Conservation (phyloP, 352 stramenopile species). For the Hyaloperonospora arabidopsidis region DNA sequence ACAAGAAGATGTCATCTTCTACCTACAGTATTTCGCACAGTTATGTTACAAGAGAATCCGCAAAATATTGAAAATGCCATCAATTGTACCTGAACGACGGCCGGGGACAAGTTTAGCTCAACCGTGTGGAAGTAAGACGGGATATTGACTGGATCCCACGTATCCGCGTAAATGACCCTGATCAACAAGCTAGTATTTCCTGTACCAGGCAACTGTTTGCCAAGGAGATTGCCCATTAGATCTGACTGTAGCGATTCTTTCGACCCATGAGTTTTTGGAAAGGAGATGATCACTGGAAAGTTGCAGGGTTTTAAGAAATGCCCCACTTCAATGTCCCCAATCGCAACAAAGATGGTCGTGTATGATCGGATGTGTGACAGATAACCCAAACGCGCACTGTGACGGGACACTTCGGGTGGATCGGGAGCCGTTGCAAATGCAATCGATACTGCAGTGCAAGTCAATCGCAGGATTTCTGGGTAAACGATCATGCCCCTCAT, state of each 20-base stretch:
- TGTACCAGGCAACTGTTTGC: constrained; percentile 32
- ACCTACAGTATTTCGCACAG: constrained; percentile 22
- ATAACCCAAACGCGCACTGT: constrained; percentile 51
- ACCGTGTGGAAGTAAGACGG: constrained; percentile 65
- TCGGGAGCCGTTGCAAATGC: constrained; percentile 44
- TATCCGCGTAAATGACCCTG: constrained; percentile 53
- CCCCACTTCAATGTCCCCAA: constrained; percentile 50
- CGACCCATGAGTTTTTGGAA: constrained; percentile 23
- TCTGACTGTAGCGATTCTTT: constrained; percentile 33
- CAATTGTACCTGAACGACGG: constrained; percentile 53
- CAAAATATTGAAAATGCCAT: not conserved
- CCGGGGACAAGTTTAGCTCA: constrained; percentile 46
- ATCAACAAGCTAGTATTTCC: constrained; percentile 27
- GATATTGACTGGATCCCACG: constrained; percentile 34
- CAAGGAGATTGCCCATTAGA: constrained; percentile 32
- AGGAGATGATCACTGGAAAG: constrained; percentile 62
- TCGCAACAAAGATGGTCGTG: constrained; percentile 39
- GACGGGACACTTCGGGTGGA: constrained; percentile 40
- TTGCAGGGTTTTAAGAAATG: constrained; percentile 70
- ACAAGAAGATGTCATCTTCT: constrained; percentile 48
- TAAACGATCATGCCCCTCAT: constrained; percentile 37
- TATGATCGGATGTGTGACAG: constrained; percentile 59
- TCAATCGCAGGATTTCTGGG: constrained; percentile 47
- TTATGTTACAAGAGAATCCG: not conserved
- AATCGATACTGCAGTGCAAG: constrained; percentile 30